Evolutionary conservation across 2,329 filamentous ascomycete species (phyloP).

Genomic region (Phoma herbarum): DNA sequence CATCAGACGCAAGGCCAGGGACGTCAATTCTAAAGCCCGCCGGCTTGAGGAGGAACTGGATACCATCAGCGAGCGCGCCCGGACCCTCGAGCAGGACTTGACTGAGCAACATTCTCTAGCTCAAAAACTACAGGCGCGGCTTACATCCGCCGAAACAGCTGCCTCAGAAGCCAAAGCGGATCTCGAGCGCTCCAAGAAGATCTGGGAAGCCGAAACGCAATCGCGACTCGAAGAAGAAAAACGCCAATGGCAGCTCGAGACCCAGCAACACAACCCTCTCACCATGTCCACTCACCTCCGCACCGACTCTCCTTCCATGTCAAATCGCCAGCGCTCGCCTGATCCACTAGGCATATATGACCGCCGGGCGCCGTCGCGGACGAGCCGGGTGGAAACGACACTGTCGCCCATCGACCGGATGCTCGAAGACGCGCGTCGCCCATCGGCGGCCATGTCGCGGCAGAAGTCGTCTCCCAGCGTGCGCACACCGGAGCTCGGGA

Average conservation of each 20-base stretch:
- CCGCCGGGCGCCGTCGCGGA: conserved; percentile 32
- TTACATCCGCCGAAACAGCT: conserved; percentile 70
- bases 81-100: conserved; percentile 71
- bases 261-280: conserved; percentile 41
- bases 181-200: conserved; percentile 66
- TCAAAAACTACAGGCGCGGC: conserved; percentile 69
- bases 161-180: conserved; percentile 67
- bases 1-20: conserved; percentile 86
- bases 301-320: conserved; percentile 49
- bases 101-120: conserved; percentile 67
- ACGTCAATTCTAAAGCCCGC: conserved; percentile 75
- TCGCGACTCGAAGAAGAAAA: conserved; percentile 72
- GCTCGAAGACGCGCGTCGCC: conserved; percentile 49
- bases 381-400: conserved; percentile 32
- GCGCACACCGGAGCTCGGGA: conserved; percentile 50
- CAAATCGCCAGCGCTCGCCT: conserved; percentile 53
- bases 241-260: conserved; percentile 64
- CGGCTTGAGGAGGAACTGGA: conserved; percentile 86
- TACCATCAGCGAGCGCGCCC: conserved; percentile 68
- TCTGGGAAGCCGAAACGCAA: conserved; percentile 64
- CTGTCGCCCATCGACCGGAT: conserved; percentile 49
- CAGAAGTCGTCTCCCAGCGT: conserved; percentile 37
- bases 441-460: conserved; percentile 41
- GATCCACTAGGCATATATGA: conserved; percentile 47
- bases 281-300: conserved; percentile 43